phyloP scores from a whole-genome alignment of 306 rosid genomes.

The Neltuma alba region DNA sequence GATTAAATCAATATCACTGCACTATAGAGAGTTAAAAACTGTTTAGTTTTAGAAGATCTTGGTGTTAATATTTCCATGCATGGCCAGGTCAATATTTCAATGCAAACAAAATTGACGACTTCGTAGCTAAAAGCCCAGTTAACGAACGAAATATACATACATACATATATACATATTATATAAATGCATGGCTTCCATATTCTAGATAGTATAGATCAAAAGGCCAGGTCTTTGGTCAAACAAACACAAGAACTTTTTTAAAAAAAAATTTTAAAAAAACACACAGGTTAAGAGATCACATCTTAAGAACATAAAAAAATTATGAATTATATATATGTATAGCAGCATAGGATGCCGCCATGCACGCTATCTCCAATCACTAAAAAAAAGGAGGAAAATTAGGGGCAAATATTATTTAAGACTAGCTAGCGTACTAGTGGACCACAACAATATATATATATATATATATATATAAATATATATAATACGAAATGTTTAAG shows the following conservation, averaged over 20 bases:
- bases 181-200: background rate
- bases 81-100: background rate
- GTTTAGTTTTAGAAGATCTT: background rate
- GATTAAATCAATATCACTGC: background rate
- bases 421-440: background rate
- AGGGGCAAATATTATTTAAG: constrained; percentile 4
- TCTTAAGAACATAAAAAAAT: background rate
- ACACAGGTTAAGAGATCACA: background rate
- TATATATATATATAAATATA: background rate
- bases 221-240: constrained; percentile 2
- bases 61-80: background rate
- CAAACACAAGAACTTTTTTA: background rate
- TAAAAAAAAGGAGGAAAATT: background rate
- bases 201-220: background rate
- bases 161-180: no score
- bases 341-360: constrained; percentile 21
- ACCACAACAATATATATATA: background rate
- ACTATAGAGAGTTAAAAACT: background rate
- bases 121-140: background rate
- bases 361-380: constrained; percentile 9
- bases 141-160: background rate
- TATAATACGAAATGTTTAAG: background rate
- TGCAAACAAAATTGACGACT: background rate
- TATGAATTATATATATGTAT: background rate
- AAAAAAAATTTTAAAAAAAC: background rate